Base-by-base conservation (phyloP, 1,139 yeast species). In the Kodamaea anthophila region DNA sequence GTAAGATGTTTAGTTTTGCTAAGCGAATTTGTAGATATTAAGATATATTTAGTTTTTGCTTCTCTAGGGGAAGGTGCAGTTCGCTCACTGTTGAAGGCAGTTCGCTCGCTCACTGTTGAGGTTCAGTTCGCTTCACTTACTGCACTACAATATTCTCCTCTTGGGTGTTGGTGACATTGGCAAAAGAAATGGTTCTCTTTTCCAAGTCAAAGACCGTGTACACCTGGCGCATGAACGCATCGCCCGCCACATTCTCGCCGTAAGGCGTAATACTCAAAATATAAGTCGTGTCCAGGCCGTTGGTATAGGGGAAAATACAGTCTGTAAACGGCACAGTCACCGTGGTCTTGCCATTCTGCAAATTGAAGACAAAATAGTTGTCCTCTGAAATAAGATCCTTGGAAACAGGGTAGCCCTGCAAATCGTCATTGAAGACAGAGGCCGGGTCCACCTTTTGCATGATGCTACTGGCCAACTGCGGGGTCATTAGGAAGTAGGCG, bases 341-440 rank as follows among this genome's bases (percentile, higher is more conserved):
- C 15, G 36, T 41, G 16, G 39, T 32, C 19, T 45, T 37, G 13
- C 25, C 32, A n/a, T n/a, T n/a, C n/a, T n/a, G n/a, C 34, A 62
- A 63, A 34, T 48, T 48, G 43, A 48, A 61, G 10, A 44, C 42
- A 21, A 56, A 34, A 33, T 37, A 42, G 35, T 51, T 52, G 9
- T 47, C 53, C 15, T 35, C 34, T 22, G 43, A 46, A 35, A 15
- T 9, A n/a, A 23, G 6, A 3, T 13, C 47, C 47, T 34, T 55
- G 43, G 20, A 47, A 34, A 39, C 68, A 60, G 13, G 53, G 45
- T 16, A 60, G 51, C 15, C 49, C 40, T 44, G 54, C 58, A 29
- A 48, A 24, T 45, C 43, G 9, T 16, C 10, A 10, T 35, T 10
- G 9, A 15, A 5, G 27, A 45, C 40, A 34, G 39, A 45, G 7